Conservation (phyloP, 371 early-diverging fungal species). For the Apophysomyces elegans region DNA sequence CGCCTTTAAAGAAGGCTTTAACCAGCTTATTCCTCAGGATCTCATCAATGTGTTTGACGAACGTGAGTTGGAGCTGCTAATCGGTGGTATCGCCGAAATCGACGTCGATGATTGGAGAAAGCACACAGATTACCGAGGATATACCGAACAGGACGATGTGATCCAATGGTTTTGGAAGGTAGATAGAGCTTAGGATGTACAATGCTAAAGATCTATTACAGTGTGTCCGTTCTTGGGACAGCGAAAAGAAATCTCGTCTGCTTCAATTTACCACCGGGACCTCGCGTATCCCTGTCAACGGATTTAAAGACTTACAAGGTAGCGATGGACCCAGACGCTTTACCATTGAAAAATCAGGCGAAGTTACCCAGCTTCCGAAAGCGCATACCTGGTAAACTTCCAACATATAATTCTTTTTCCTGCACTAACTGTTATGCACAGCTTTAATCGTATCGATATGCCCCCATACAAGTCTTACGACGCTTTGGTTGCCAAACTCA, state of each 20-base stretch:
- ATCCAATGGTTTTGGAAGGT: slow-evolving; percentile 98
- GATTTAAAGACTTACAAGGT: slow-evolving; percentile 98
- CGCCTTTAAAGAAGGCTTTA: slow-evolving; percentile 94
- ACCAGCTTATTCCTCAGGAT: slow-evolving; percentile 94
- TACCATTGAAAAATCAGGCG: slow-evolving; percentile 95
- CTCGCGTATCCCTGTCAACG: slow-evolving; percentile 97
- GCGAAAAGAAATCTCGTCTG: slow-evolving; percentile 93
- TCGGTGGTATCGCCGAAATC: slow-evolving; percentile 98
- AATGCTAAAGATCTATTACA: slow-evolving; percentile 16
- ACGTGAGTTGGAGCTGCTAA: slow-evolving; percentile 96
- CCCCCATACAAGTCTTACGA: slow-evolving; percentile 87
- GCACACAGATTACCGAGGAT: slow-evolving; percentile 97
- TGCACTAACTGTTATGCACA: slow-evolving; percentile 21
- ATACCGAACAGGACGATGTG: slow-evolving; percentile 94
- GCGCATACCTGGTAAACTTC: slow-evolving; percentile 87
- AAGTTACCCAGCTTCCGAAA: slow-evolving; percentile 85
- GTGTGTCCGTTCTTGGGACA: slow-evolving; percentile 86
- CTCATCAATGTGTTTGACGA: slow-evolving; percentile 96
- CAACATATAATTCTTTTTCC: neutral
- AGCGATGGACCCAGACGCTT: slow-evolving; percentile 96
- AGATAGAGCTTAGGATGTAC: slow-evolving; percentile 1
- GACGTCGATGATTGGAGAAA: slow-evolving; percentile 99
- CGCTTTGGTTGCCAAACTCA: slow-evolving; percentile 78
- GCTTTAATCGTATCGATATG: slow-evolving; percentile 95
- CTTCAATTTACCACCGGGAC: slow-evolving; percentile 99